These are phyloP conservation scores for Pythium aristosporum DNA, from an alignment of 352 stramenopile genomes.

Conservation along the genomic window DNA sequence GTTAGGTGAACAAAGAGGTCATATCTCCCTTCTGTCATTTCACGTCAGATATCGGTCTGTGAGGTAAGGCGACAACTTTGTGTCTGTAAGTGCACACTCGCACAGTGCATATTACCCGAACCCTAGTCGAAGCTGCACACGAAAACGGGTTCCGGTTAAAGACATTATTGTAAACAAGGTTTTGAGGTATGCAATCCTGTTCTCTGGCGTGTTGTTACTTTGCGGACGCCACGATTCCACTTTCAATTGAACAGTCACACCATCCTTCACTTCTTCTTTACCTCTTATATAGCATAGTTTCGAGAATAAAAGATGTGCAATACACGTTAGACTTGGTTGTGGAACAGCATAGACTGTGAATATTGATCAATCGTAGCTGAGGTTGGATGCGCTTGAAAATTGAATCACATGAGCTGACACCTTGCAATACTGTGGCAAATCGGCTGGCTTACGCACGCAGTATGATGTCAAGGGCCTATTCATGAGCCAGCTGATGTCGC, in stretches of 20 bases:
- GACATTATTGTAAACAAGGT: background rate
- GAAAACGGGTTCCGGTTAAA: background rate
- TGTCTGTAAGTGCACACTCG: slow-evolving; percentile 7
- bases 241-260: too few relatives aligned
- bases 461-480: too few relatives aligned
- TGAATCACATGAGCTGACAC: too few relatives aligned
- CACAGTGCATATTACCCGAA: background rate
- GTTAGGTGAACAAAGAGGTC: background rate
- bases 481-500: background rate
- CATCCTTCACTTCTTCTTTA: background rate
- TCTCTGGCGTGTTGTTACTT: background rate
- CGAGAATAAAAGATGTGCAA: too few relatives aligned
- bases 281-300: too few relatives aligned
- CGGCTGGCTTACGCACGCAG: too few relatives aligned
- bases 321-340: too few relatives aligned
- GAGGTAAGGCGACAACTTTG: slow-evolving; percentile 8
- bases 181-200: background rate
- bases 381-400: too few relatives aligned
- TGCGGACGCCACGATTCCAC: background rate
- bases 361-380: too few relatives aligned
- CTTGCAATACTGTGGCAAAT: too few relatives aligned
- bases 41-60: background rate
- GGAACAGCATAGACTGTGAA: too few relatives aligned
- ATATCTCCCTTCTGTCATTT: background rate
- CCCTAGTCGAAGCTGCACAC: background rate